These are phyloP conservation scores for Spirogloea muscicola DNA, from an alignment of 139 green algal genomes.

Conservation along the genomic window DNA sequence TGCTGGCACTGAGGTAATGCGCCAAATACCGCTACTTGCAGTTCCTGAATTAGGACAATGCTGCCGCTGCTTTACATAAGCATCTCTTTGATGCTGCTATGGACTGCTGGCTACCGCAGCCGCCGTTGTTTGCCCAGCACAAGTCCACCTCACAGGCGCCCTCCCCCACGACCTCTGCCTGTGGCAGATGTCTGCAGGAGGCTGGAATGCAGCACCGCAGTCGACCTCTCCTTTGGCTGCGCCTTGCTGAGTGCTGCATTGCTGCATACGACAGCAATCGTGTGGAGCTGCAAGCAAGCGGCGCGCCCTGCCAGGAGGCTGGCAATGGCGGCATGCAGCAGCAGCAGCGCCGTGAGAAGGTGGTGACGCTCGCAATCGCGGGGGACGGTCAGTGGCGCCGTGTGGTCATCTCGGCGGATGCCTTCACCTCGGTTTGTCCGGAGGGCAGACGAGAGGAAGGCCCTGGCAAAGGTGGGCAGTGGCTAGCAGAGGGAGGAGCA, in stretches of 20 bases:
- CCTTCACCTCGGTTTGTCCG: no score
- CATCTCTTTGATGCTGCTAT: no score
- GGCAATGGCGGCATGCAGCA: no score
- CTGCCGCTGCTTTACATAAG: no score
- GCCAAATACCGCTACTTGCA: no score
- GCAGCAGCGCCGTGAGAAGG: no score
- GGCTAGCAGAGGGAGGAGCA: background rate
- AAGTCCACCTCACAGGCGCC: background rate
- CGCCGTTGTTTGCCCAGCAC: no score
- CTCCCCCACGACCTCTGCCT: no score
- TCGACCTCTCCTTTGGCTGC: slow-evolving; percentile 38
- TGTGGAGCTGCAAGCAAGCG: no score
- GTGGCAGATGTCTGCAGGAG: slow-evolving; percentile 42
- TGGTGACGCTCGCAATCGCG: background rate
- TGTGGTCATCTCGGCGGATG: slow-evolving; percentile 19
- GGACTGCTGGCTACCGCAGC: no score
- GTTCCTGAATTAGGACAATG: no score
- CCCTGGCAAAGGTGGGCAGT: background rate
- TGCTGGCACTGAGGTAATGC: slow-evolving; percentile 8
- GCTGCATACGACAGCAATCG: background rate
- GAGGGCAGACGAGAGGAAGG: no score
- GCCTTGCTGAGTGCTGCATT: slow-evolving; percentile 45
- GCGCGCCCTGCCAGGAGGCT: background rate
- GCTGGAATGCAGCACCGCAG: slow-evolving; percentile 5
- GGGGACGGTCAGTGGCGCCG: slow-evolving; percentile 9